A percentile compares a stretch with the other conserved stretches of the same genome.
Evolutionary conservation across 2,329 filamentous ascomycete genomes (phyloP).

Genomic region (Periconia digitata): DNA sequence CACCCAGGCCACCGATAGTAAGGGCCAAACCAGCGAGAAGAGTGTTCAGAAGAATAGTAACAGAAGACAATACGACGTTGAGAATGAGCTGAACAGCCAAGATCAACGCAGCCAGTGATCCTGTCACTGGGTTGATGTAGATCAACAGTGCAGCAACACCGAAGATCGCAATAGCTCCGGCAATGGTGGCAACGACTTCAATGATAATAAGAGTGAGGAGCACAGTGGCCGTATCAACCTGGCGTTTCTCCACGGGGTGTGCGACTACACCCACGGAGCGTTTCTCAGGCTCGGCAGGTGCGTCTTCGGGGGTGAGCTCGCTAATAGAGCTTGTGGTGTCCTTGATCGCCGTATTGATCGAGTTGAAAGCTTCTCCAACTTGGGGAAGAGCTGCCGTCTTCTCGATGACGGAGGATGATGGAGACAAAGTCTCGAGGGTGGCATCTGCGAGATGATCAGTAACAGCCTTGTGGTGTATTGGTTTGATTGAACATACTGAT

Average conservation of each 20-base stretch:
- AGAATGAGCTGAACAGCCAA: constrained; percentile 18
- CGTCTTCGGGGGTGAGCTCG: constrained; percentile 4
- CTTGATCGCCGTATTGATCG: constrained; percentile 16
- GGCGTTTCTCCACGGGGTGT: too few species aligned
- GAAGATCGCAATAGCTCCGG: constrained; percentile 17
- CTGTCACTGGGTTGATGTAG: constrained; percentile 17
- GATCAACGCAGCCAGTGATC: constrained; percentile 16
- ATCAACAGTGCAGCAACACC: constrained; percentile 17
- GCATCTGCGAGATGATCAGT: constrained; percentile 10
- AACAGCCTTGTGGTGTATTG: too few species aligned
- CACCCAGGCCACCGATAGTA: too few species aligned
- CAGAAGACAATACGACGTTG: constrained; percentile 14
- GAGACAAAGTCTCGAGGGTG: constrained; percentile 18
- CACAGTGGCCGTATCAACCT: constrained; percentile 6
- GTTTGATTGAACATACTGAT: too few species aligned
- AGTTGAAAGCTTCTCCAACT: constrained; percentile 17
- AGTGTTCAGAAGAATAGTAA: constrained; percentile 18
- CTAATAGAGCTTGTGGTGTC: constrained; percentile 13
- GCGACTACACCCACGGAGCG: constrained; percentile 3
- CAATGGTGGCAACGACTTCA: constrained; percentile 22
- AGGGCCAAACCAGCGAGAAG: constrained; percentile 7
- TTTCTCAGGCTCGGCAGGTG: too few species aligned
- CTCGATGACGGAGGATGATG: constrained; percentile 16
- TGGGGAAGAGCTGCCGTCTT: constrained; percentile 19
- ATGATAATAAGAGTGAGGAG: constrained; percentile 20